These are phyloP conservation scores for Candida argentea DNA, from an alignment of 805 yeast genomes.

Conservation along the genomic window DNA sequence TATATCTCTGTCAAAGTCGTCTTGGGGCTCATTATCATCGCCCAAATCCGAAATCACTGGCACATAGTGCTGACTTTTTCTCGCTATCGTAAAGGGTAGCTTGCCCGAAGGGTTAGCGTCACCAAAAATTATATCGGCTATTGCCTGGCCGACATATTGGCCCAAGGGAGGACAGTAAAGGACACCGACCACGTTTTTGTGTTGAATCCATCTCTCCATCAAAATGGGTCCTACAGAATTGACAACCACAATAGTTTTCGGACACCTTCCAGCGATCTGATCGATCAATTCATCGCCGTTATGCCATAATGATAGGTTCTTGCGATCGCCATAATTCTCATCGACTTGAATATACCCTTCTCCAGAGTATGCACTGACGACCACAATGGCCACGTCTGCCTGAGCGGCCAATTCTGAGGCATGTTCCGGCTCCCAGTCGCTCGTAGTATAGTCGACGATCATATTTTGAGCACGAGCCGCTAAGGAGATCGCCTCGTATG, in stretches of 20 bases:
- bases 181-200: slow-evolving; percentile 50
- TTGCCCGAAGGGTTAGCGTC: slow-evolving; percentile 54
- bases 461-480: slow-evolving; percentile 38
- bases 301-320: slow-evolving; percentile 45
- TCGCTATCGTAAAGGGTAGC: slow-evolving; percentile 55
- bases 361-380: slow-evolving; percentile 46
- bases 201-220: slow-evolving; percentile 47
- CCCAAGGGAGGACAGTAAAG: slow-evolving; percentile 49
- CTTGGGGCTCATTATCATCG: slow-evolving; percentile 26
- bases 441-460: slow-evolving; percentile 33
- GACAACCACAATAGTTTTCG: slow-evolving; percentile 49
- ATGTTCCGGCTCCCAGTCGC: slow-evolving; percentile 36
- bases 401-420: slow-evolving; percentile 35
- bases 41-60: slow-evolving; percentile 27
- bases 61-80: slow-evolving; percentile 36
- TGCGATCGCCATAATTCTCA: slow-evolving; percentile 49
- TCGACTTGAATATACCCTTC: slow-evolving; percentile 52
- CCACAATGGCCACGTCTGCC: slow-evolving; percentile 44
- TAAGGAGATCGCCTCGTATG: slow-evolving; percentile 43
- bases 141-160: slow-evolving; percentile 45
- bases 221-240: slow-evolving; percentile 52
- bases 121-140: slow-evolving; percentile 51
- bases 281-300: slow-evolving; percentile 46
- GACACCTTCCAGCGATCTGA: slow-evolving; percentile 38
- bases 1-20: slow-evolving; percentile 36